Evolutionary conservation across 257 asterid species (phyloP), one percentile per base, ranked within the genome.

Genomic region (Fraxinus cuspidata): DNA sequence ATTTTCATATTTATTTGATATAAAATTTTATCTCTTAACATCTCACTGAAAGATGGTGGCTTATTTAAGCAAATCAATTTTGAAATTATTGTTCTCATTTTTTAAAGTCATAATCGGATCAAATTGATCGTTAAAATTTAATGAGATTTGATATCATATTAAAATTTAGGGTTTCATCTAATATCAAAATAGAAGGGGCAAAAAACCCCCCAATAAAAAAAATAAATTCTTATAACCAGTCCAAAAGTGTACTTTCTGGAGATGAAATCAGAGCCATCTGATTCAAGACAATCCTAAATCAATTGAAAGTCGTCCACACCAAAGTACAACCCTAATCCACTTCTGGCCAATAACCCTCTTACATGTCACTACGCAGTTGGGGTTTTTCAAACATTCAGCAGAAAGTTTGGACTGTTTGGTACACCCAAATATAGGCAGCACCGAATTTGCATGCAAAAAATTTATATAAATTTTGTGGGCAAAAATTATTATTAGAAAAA

Each of bases 321-420:
- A 64, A 79, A 73, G 83, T 81, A 66, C 83, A 16, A 69, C 44
- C 16, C 74, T 65, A 27, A 74, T 76, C 83, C 74, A 72, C 49
- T 9, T 47, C 19, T 38, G 1, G 78, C 81, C 84, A 79, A 74
- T 40, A 37, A 10, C 0, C 15, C 2, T 35, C 69, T 74, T 84
- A 56, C 91, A 89, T 85, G 83, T 81, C 86, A 77, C 65, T 29
- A 2, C 1, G 37, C 74, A 53, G 74, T 37, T 11, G 8, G 47
- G 34, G 27, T 15, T 56, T 63, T 49, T 19, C 1, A 34, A 73
- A 37, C 42, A 8, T 37, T 37, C 7, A 8, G 7, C 67, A 23
- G 29, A 60, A n/a, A 8, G 2, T 23, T 7, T 60, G 31, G 34
- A 60, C 9, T 2, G 2, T 23, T 21, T 60, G 31, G 68, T 60